Percentiles rank a stretch among this genome's conserved stretches.
phyloP scores from a whole-genome alignment of 139 green algal species.

The Volvox africanus region DNA sequence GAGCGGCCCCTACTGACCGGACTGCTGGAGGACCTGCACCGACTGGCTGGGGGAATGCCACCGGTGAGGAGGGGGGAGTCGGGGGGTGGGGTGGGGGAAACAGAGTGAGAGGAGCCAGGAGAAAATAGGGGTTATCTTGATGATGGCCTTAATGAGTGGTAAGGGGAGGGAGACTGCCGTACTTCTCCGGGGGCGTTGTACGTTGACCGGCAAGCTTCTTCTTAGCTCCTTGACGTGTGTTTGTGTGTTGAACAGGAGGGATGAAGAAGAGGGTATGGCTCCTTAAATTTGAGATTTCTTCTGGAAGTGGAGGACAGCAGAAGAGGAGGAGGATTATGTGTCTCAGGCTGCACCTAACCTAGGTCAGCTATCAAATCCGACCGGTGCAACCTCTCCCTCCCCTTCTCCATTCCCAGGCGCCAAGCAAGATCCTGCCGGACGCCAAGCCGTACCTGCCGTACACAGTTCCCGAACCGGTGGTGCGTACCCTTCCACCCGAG shows the following conservation, averaged over 20 bases:
- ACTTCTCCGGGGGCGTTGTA: too few relatives aligned
- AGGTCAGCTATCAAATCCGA: neutral
- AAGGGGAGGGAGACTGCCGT: too few relatives aligned
- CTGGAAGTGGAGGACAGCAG: too few relatives aligned
- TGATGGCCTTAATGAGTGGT: too few relatives aligned
- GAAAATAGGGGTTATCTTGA: too few relatives aligned
- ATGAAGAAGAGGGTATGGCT: too few relatives aligned
- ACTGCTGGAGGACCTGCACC: conserved; percentile 53
- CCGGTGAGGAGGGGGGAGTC: neutral
- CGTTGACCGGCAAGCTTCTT: too few relatives aligned
- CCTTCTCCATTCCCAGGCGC: neutral
- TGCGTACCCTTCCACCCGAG: neutral
- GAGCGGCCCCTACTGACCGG: conserved; percentile 30
- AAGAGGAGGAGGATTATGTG: too few relatives aligned
- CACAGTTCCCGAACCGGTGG: neutral
- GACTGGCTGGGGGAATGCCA: neutral
- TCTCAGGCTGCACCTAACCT: neutral
- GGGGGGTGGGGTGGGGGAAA: neutral
- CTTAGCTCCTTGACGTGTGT: too few relatives aligned
- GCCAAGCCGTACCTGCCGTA: conserved; percentile 45
- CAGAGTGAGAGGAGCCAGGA: neutral
- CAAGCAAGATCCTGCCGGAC: conserved; percentile 18
- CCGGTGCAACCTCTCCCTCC: too few relatives aligned
- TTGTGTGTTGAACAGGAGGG: too few relatives aligned
- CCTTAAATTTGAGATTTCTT: too few relatives aligned